Percentiles rank a stretch among this genome's conserved stretches.
phyloP scores from a whole-genome alignment of 306 rosid genomes.

The Erythrophleum fordii region DNA sequence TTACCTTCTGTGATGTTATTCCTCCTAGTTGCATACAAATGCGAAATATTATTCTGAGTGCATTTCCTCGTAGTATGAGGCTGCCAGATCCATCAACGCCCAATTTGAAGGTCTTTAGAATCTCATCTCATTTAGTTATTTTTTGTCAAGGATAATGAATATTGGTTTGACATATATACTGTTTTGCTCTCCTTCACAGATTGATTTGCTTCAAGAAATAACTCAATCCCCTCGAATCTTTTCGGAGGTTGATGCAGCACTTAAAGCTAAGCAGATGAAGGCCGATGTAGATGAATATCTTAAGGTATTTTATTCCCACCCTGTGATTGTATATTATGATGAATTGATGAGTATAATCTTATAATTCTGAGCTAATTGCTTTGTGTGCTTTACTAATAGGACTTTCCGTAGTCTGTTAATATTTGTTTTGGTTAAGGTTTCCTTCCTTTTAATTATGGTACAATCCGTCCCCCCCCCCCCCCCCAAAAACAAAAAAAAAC shows the following conservation, averaged over 20 bases:
- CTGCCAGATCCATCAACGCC: constrained; percentile 97
- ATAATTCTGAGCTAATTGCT: not conserved
- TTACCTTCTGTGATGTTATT: constrained; percentile 93
- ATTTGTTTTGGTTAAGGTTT: constrained; percentile 7
- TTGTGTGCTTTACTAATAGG: not conserved
- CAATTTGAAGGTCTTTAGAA: constrained; percentile 71
- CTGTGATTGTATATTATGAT: constrained; percentile 20
- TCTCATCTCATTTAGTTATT: not conserved
- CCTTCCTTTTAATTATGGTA: not conserved
- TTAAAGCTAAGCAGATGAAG: constrained; percentile 90
- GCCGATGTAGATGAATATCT: constrained; percentile 90
- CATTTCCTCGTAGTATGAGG: constrained; percentile 98
- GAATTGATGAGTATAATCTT: not conserved
- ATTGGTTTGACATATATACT: constrained; percentile 13
- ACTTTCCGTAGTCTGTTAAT: not conserved
- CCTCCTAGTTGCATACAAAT: constrained; percentile 99
- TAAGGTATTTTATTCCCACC: constrained; percentile 51
- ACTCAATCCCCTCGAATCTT: constrained; percentile 86
- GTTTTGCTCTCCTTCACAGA: constrained; percentile 56
- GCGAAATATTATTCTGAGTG: constrained; percentile 97
- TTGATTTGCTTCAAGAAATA: constrained; percentile 93
- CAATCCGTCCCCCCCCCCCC: not conserved
- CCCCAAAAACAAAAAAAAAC: too few species aligned
- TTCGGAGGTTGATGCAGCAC: constrained; percentile 90
- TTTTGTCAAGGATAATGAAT: not conserved